Evolutionary conservation across 768 basidiomycete species (phyloP).

Genomic region (Auriscalpium orientale): DNA sequence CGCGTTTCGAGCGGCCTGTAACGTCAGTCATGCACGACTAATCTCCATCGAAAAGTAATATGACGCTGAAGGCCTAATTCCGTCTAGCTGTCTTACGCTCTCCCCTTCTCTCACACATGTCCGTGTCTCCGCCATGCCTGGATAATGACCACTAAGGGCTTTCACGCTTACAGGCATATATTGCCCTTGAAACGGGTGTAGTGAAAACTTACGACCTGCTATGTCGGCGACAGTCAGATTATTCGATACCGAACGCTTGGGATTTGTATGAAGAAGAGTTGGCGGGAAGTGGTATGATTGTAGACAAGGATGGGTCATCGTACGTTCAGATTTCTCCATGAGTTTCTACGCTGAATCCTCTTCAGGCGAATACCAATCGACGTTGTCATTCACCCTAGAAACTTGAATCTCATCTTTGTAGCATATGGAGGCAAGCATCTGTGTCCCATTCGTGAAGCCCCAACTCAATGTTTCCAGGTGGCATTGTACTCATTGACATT

Average conservation of each 20-base stretch:
- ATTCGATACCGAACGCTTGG: slow-evolving; percentile 74
- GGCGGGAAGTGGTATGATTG: slow-evolving; percentile 33
- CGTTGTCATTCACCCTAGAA: slow-evolving; percentile 58
- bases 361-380: slow-evolving; percentile 43
- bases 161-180: slow-evolving; percentile 30
- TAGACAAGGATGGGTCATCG: slow-evolving; percentile 26
- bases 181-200: slow-evolving; percentile 47
- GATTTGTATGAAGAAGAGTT: slow-evolving; percentile 55
- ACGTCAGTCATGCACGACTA: slow-evolving; percentile 23
- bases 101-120: slow-evolving; percentile 74
- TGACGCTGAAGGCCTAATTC: neutral
- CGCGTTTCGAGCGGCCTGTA: slow-evolving; percentile 38
- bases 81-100: slow-evolving; percentile 41
- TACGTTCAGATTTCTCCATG: slow-evolving; percentile 19
- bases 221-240: slow-evolving; percentile 57
- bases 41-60: neutral
- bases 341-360: neutral
- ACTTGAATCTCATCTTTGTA: slow-evolving; percentile 64
- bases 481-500: slow-evolving; percentile 51
- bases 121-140: slow-evolving; percentile 18
- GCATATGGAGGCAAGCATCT: slow-evolving; percentile 59
- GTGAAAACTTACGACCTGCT: slow-evolving; percentile 73
- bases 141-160: neutral
- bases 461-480: slow-evolving; percentile 33
- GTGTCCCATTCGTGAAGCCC: neutral